Conservation (phyloP, 176 grass and related monocot genomes). For the Phyllostachys edulis region DNA sequence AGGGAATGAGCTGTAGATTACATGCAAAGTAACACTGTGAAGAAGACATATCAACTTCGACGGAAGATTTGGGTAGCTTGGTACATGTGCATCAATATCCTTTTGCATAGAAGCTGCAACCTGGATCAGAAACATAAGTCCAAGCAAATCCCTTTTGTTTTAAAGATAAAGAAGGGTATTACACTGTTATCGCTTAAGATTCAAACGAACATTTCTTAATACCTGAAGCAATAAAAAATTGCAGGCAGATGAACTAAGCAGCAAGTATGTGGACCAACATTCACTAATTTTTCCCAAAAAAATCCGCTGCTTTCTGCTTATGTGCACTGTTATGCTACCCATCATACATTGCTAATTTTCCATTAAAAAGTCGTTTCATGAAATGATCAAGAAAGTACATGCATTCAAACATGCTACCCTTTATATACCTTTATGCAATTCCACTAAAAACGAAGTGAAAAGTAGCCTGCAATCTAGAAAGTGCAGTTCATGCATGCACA, state of each 20-base stretch:
- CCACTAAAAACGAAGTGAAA: conserved; percentile 38
- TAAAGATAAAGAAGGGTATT: neutral
- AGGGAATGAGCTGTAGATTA: conserved; percentile 39
- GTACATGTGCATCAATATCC: conserved; percentile 83
- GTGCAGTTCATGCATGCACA: conserved; percentile 27
- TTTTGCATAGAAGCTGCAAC: conserved; percentile 99
- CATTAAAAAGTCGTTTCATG: conserved; percentile 8
- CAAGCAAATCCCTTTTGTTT: conserved; percentile 15
- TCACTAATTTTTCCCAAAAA: neutral
- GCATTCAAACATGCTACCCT: conserved; percentile 38
- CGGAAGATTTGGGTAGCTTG: conserved; percentile 92
- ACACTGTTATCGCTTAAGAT: neutral
- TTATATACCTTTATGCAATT: conserved; percentile 36
- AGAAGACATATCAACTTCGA: conserved; percentile 98
- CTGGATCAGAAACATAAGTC: conserved; percentile 51
- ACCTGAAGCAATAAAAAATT: neutral
- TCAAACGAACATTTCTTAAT: neutral
- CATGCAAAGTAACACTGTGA: conserved; percentile 93
- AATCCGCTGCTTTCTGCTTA: neutral
- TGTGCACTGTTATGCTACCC: neutral
- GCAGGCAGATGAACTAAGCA: conserved; percentile 5
- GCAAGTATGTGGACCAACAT: neutral
- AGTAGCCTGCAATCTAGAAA: conserved; percentile 37
- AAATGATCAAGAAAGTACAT: conserved; percentile 38
- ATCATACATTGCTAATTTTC: conserved; percentile 11